phyloP scores from a whole-genome alignment of 2,329 filamentous ascomycete species.

The Pestalotiopsis sp. region DNA sequence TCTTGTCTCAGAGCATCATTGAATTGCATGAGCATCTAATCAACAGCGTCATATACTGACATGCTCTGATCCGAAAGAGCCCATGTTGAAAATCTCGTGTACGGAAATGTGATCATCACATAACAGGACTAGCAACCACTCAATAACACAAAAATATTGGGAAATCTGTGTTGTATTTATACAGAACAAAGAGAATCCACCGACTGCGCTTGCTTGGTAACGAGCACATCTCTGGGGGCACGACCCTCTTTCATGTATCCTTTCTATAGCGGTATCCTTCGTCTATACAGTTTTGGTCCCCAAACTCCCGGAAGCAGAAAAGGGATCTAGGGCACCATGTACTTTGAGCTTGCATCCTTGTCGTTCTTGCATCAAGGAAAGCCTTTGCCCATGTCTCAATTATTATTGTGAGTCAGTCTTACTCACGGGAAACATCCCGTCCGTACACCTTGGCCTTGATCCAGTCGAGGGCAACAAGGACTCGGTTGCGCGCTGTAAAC shows the following conservation, averaged over 20 bases:
- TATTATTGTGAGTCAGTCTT: conserved; percentile 29
- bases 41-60: too few species aligned
- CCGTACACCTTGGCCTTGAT: conserved; percentile 96
- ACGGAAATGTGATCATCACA: too few species aligned
- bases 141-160: not conserved
- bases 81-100: too few species aligned
- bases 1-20: too few species aligned
- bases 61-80: too few species aligned
- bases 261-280: conserved; percentile 13
- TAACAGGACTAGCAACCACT: not conserved
- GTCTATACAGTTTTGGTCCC: conserved; percentile 15
- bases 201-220: not conserved
- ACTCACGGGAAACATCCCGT: conserved; percentile 89
- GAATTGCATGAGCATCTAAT: too few species aligned
- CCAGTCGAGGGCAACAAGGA: conserved; percentile 94
- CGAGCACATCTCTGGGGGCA: not conserved
- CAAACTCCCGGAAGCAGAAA: conserved; percentile 14
- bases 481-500: conserved; percentile 79
- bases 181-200: not conserved
- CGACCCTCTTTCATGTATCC: conserved; percentile 2
- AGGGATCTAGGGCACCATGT: not conserved
- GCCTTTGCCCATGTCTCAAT: not conserved
- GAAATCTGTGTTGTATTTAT: not conserved
- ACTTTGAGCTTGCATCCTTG: not conserved
- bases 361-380: conserved; percentile 1